Base-by-base conservation (phyloP, 495 filamentous ascomycete genomes). In the Geopyxis carbonaria region DNA sequence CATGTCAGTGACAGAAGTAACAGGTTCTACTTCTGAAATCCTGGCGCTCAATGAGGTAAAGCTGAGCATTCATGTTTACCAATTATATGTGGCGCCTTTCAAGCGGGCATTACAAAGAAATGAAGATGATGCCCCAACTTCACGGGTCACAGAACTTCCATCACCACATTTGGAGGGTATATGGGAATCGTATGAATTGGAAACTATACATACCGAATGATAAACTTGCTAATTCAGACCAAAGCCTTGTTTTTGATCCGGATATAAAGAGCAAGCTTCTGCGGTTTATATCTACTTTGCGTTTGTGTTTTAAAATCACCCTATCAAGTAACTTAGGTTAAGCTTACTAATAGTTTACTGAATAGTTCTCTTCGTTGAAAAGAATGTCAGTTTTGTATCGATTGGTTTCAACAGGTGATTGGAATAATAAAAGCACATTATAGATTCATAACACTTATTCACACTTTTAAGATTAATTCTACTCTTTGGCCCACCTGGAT, bases 401-500 rank as follows among this genome's bases (percentile, higher is more conserved):
- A 56, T 59, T 10, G 52, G 46, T 18, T 64, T 57, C 55, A 64
- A 61, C 28, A 46, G 55, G 31, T 25, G 52, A 33, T 25, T 2
- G 18, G 35, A 21, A 10, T 13, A 5, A 6, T n/a, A 14, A 11
- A 43, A 15, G 47, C 4, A n/a, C 14, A 35, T 15, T 27, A 5
- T 5, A 24, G 27, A 4, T 6, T 47, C 55, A 54, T 53, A 44
- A 43, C 46, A 13, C 29, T 62, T 2, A 45, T 27, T 42, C 11
- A 29, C 15, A 5, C 5, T 16, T 38, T 7, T 3, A 30, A 43
- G 45, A 25, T 19, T 56, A 13, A 49, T 70, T 7, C 53, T 74
- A 11, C 57, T 74, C 20, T 59, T 68, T 51, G 70, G 70, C 1
- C 68, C 70, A n/a, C 64, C 70, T 7, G 70, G 69, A 8, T 45